phyloP scores from a whole-genome alignment of 257 asterid species.

The Jacaranda mimosifolia region DNA sequence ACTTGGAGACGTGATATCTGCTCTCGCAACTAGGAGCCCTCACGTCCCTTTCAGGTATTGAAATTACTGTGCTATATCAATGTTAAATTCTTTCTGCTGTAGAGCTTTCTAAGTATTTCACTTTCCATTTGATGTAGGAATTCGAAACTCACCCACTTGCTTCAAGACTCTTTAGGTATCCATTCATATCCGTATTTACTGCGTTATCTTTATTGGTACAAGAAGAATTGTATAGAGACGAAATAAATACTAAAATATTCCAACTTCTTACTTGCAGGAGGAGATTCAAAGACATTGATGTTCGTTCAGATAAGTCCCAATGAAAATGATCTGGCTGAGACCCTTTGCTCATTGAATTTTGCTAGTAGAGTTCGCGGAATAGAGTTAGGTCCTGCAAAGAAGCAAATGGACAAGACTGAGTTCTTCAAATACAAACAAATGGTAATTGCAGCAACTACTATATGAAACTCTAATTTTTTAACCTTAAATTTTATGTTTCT shows the following conservation, averaged over 20 bases:
- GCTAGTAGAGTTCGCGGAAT: conserved; percentile 97
- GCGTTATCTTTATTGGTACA: neutral
- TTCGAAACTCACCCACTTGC: conserved; percentile 98
- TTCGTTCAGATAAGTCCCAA: conserved; percentile 98
- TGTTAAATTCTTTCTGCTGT: neutral
- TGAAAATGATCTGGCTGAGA: conserved; percentile 82
- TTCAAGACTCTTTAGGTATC: conserved; percentile 96
- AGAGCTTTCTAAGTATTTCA: conserved; percentile 28
- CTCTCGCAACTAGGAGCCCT: conserved; percentile 88
- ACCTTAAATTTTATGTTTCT: neutral
- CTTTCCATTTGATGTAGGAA: conserved; percentile 60
- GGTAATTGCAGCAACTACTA: conserved; percentile 52
- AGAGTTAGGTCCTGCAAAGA: conserved; percentile 96
- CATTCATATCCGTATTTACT: conserved; percentile 7
- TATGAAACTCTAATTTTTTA: conserved; percentile 11
- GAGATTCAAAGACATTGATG: conserved; percentile 96
- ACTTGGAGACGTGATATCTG: conserved; percentile 94
- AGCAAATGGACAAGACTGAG: conserved; percentile 86
- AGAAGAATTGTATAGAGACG: neutral
- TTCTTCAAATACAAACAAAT: conserved; percentile 80
- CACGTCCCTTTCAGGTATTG: conserved; percentile 90
- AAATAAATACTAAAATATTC: neutral
- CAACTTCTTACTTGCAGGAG: conserved; percentile 58
- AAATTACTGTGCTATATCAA: neutral
- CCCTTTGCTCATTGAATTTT: conserved; percentile 92